Conservation (phyloP, 2,329 filamentous ascomycete species). For the Penicillium brasilianum region DNA sequence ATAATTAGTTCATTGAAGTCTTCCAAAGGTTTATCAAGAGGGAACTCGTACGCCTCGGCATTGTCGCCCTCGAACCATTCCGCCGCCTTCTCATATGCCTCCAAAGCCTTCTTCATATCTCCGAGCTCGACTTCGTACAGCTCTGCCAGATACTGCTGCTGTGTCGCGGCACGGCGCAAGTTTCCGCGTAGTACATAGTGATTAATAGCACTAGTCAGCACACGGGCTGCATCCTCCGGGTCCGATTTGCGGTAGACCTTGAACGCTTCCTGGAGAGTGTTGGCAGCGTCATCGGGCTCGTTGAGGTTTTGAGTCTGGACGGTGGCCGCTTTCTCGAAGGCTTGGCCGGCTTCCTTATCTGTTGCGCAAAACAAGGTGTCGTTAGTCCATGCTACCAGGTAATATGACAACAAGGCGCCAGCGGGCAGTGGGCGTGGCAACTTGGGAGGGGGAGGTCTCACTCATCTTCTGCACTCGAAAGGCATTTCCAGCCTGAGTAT, state of each 20-base stretch:
- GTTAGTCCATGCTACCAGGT: slow-evolving; percentile 1
- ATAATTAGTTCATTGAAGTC: not conserved
- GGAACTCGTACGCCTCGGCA: slow-evolving; percentile 68
- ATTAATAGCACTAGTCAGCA: slow-evolving; percentile 77
- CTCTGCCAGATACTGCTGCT: slow-evolving; percentile 88
- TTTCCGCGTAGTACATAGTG: slow-evolving; percentile 91
- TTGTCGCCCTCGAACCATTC: slow-evolving; percentile 89
- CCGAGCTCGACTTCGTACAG: slow-evolving; percentile 81
- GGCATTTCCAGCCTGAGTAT: slow-evolving; percentile 85
- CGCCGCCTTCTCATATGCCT: slow-evolving; percentile 83
- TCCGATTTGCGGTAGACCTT: slow-evolving; percentile 90
- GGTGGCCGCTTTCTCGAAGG: slow-evolving; percentile 83
- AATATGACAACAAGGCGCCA: not conserved
- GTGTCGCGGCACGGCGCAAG: slow-evolving; percentile 84
- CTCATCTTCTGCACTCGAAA: slow-evolving; percentile 87
- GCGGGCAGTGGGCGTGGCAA: slow-evolving; percentile 9
- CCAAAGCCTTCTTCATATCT: slow-evolving; percentile 77
- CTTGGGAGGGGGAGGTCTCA: slow-evolving; percentile 48
- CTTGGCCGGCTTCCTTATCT: slow-evolving; percentile 85
- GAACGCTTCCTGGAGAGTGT: slow-evolving; percentile 86
- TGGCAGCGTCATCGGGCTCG: slow-evolving; percentile 90
- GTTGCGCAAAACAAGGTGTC: slow-evolving; percentile 11
- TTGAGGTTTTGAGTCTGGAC: slow-evolving; percentile 82
- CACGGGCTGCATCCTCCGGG: slow-evolving; percentile 80
- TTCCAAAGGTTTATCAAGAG: not conserved